Percentiles rank a stretch among this genome's conserved stretches.
phyloP scores from a whole-genome alignment of 345 rosid genomes.

The Cardamine resedifolia region DNA sequence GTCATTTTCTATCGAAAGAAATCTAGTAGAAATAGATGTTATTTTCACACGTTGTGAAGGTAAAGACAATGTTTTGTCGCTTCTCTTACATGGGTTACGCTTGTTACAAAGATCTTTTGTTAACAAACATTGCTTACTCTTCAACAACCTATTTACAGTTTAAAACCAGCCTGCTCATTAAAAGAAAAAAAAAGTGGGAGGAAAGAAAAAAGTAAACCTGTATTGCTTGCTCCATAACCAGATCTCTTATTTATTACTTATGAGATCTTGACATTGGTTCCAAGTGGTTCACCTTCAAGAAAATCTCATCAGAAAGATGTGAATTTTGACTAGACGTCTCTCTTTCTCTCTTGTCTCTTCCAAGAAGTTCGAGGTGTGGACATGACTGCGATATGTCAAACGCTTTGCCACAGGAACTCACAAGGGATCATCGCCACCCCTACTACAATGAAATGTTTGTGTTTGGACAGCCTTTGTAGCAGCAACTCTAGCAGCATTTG shows the following conservation, averaged over 20 bases:
- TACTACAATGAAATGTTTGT: slow-evolving; percentile 42
- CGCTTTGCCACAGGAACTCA: slow-evolving; percentile 25
- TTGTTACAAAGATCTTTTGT: slow-evolving; percentile 38
- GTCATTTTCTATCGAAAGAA: neutral
- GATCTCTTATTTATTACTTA: slow-evolving; percentile 36
- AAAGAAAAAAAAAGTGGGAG: slow-evolving; percentile 9
- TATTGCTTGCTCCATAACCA: slow-evolving; percentile 38
- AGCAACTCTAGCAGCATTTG: slow-evolving; percentile 85
- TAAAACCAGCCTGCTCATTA: slow-evolving; percentile 26
- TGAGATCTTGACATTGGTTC: slow-evolving; percentile 36
- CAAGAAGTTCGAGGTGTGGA: slow-evolving; percentile 1
- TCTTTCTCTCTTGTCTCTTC: slow-evolving; percentile 1
- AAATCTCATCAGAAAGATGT: slow-evolving; percentile 23
- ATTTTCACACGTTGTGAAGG: slow-evolving; percentile 15
- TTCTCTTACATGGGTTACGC: slow-evolving; percentile 29
- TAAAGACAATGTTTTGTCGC: slow-evolving; percentile 15
- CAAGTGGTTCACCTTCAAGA: slow-evolving; percentile 38
- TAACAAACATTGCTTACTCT: slow-evolving; percentile 37
- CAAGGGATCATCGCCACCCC: slow-evolving; percentile 33
- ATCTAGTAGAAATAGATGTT: neutral
- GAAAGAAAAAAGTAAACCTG: slow-evolving; percentile 31
- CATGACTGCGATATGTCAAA: slow-evolving; percentile 28
- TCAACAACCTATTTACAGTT: slow-evolving; percentile 38
- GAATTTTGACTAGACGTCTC: neutral
- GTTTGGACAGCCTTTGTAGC: slow-evolving; percentile 76